These are phyloP conservation scores for Cordyceps farinosa DNA, from an alignment of 2,329 filamentous ascomycete species.

Conservation along the genomic window DNA sequence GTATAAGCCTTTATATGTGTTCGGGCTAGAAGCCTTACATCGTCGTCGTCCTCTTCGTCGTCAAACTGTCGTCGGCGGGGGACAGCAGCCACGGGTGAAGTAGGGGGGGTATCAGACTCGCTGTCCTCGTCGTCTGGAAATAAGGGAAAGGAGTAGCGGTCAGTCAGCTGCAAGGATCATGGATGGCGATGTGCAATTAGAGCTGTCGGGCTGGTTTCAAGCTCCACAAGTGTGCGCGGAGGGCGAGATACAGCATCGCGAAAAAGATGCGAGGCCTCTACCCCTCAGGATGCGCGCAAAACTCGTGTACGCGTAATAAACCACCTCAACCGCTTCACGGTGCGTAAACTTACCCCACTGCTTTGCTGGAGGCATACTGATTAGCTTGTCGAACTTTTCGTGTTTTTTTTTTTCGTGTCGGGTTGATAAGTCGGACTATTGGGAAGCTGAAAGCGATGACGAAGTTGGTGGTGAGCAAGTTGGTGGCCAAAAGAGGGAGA, in stretches of 20 bases:
- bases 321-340: constrained; percentile 1
- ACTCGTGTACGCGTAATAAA: neutral
- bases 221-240: neutral
- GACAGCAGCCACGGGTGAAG: constrained; percentile 33
- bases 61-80: constrained; percentile 66
- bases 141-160: constrained; percentile 20
- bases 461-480: neutral
- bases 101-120: constrained; percentile 34
- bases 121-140: constrained; percentile 39
- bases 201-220: neutral
- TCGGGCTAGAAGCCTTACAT: constrained; percentile 53
- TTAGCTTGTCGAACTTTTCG: neutral
- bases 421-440: constrained; percentile 2
- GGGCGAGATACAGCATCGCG: neutral
- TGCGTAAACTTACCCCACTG: constrained; percentile 39
- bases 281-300: constrained; percentile 7
- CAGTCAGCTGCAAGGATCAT: constrained; percentile 20
- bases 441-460: constrained; percentile 2
- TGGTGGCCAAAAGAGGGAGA: neutral
- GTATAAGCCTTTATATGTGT: neutral
- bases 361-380: constrained; percentile 42
- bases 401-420: neutral
- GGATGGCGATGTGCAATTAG: neutral
- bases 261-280: neutral
- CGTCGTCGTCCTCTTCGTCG: constrained; percentile 82